These are phyloP conservation scores for Mortierella sp. DNA, from an alignment of 371 early-diverging fungal species.

Conservation along the genomic window DNA sequence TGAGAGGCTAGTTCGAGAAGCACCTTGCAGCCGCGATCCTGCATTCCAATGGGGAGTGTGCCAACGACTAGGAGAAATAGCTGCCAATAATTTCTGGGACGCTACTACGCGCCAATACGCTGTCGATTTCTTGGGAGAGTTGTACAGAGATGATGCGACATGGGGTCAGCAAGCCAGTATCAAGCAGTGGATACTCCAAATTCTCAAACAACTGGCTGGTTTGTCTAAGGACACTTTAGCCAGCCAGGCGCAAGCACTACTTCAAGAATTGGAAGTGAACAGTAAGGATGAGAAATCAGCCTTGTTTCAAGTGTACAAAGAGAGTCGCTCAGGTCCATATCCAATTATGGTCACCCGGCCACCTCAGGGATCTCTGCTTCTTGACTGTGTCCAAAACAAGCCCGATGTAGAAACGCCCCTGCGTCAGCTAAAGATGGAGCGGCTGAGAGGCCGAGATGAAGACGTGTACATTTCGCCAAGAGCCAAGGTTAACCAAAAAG, in stretches of 20 bases:
- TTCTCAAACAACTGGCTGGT: background rate
- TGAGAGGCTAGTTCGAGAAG: conserved; percentile 6
- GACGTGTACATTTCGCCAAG: conserved; percentile 7
- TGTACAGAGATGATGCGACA: conserved; percentile 2
- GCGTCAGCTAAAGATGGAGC: background rate
- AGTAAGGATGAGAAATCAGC: background rate
- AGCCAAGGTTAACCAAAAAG: conserved; percentile 9
- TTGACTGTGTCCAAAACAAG: conserved; percentile 4
- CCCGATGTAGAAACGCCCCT: background rate
- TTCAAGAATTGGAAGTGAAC: background rate
- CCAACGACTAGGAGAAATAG: conserved; percentile 23
- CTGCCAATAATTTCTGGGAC: conserved; percentile 18
- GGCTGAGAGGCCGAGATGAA: background rate
- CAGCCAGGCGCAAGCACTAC: too few species aligned
- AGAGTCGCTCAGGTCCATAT: too few species aligned
- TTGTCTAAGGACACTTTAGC: background rate
- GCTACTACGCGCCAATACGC: background rate
- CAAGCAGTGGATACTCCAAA: conserved; percentile 15
- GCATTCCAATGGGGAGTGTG: conserved; percentile 22
- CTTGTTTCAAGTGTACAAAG: too few species aligned
- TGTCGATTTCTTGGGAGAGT: too few species aligned
- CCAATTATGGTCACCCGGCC: background rate
- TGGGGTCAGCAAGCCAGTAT: conserved; percentile 13
- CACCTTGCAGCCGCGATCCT: conserved; percentile 9
- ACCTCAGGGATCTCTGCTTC: background rate